These are phyloP conservation scores for Penicillium coprophilum DNA, from an alignment of 495 filamentous ascomycete species.

Conservation along the genomic window DNA sequence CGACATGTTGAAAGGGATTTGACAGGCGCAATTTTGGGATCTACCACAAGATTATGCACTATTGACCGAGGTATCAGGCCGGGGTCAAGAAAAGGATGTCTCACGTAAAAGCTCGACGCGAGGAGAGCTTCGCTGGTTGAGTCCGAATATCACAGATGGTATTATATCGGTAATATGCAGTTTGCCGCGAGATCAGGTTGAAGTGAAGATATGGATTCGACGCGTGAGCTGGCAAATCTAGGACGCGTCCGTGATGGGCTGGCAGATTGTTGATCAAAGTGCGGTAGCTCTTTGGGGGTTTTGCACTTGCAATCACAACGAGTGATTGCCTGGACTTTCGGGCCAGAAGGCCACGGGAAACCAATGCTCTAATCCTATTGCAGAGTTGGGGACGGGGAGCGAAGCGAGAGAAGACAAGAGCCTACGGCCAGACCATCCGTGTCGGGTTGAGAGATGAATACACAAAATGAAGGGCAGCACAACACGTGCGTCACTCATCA, in stretches of 20 bases:
- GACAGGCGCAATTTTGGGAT: background rate
- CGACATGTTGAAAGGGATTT: constrained; percentile 26
- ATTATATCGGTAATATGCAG: background rate
- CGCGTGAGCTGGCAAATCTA: background rate
- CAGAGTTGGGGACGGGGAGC: constrained; percentile 1
- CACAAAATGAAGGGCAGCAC: background rate
- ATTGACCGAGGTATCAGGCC: background rate
- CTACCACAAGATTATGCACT: background rate
- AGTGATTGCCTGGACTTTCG: background rate
- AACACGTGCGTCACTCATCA: background rate
- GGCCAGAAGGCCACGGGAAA: background rate
- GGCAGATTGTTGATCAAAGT: background rate
- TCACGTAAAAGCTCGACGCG: background rate
- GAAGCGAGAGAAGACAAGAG: constrained; percentile 10
- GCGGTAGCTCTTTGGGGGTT: background rate
- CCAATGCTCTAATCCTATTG: constrained; percentile 5
- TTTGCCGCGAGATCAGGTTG: background rate
- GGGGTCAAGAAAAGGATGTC: background rate
- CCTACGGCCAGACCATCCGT: background rate
- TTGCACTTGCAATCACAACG: background rate
- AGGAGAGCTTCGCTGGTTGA: background rate
- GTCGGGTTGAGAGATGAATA: background rate
- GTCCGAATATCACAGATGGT: background rate
- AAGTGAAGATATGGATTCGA: background rate
- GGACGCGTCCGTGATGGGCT: background rate